phyloP scores from a whole-genome alignment of 306 rosid species.

The Ochetophila trinervis region DNA sequence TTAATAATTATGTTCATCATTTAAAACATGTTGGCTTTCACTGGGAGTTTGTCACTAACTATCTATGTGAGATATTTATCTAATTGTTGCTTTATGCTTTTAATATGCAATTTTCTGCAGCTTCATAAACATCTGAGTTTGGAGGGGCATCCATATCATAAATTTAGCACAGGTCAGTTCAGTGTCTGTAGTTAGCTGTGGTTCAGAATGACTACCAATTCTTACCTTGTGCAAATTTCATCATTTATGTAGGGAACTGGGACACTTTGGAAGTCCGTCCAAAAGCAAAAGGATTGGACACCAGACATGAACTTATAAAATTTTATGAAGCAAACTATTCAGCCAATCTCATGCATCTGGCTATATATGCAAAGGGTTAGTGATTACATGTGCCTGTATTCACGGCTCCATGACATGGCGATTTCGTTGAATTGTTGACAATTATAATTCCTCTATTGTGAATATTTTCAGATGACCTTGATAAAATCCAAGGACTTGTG shows the following conservation, averaged over 20 bases:
- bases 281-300: constrained; percentile 76
- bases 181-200: background rate
- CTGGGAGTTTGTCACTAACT: background rate
- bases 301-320: constrained; percentile 77
- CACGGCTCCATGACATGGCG: background rate
- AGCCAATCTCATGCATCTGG: constrained; percentile 83
- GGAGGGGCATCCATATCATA: constrained; percentile 80
- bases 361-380: constrained; percentile 71
- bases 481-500: constrained; percentile 72
- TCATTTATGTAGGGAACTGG: constrained; percentile 64
- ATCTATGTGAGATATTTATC: constrained; percentile 17
- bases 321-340: constrained; percentile 82
- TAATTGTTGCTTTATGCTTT: constrained; percentile 21
- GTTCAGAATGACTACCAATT: constrained; percentile 14
- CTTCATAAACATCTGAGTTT: constrained; percentile 83
- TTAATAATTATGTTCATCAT: background rate
- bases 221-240: constrained; percentile 15
- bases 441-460: constrained; percentile 16
- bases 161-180: constrained; percentile 81
- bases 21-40: background rate
- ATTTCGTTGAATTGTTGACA: constrained; percentile 12
- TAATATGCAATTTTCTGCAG: constrained; percentile 50
- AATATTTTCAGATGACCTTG: constrained; percentile 65
- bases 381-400: constrained; percentile 25
- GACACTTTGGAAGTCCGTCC: constrained; percentile 94